Base-by-base conservation (phyloP, 192 early-diverging fungal genomes). In the Powellomyces hirtus region DNA sequence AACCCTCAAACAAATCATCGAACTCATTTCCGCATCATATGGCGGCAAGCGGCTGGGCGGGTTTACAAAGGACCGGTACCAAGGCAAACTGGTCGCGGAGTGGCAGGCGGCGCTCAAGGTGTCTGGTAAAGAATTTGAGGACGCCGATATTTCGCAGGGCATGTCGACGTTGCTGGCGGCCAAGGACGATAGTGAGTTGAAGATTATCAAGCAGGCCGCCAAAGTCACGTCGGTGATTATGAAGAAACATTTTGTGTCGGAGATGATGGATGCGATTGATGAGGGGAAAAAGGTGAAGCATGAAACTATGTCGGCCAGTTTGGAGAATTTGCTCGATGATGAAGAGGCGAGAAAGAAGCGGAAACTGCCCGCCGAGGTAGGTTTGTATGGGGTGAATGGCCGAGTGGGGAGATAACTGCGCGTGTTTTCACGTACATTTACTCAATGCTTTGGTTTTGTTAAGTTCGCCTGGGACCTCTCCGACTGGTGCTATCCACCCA, bases 401-500 rank as follows among this genome's bases (percentile, higher is more conserved):
- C 2, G n/a, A 24, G 46, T 3, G n/a, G 46, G n/a, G 46, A 18
- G 2, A 3, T 6, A 3, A 24, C 46, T 49, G 46, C n/a, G n/a
- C 4, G 2, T 49, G 5, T 5, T 24, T 42, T 42, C 10, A 18
- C 18, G 40, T 42, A 8, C 8, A 11, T 42, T 42, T 42, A 42
- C 18, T 13, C 8, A 8, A 8, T 42, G 8, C 40, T 42, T 18
- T 18, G 40, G 40, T 18, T 18, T 42, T 7, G n/a, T 49, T 49
- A 46, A 79, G 79, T 26, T 79, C 20, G 78, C 86, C n/a, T 75
- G 84, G 35, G 89, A 88, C 18, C 80, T 84, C 59, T 77, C 87
- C 10, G 97, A 99, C 49, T 94, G 91, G 91, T 92, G 93, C 68
- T 93, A 95, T 44, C 79, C 88, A 7, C 97, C 97, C 7, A 92